Percentiles rank a stretch among this genome's conserved stretches.
Conservation (phyloP, 805 yeast genomes). For the Cyberlindnera mycetangii region DNA sequence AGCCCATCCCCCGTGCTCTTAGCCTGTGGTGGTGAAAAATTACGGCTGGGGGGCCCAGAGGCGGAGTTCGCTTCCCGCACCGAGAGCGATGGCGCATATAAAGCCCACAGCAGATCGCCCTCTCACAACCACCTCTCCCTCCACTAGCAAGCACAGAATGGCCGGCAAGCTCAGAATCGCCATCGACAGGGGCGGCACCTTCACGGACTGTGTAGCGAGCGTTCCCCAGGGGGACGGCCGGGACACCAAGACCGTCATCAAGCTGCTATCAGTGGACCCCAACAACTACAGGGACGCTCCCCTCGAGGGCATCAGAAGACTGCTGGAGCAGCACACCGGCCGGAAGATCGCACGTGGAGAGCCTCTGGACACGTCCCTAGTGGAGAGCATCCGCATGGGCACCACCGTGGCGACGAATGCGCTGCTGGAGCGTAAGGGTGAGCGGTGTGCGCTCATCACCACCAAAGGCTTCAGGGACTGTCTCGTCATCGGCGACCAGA, state of each 20-base stretch:
- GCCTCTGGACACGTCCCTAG: conserved; percentile 58
- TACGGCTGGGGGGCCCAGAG: conserved; percentile 1
- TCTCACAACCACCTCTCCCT: too few species aligned
- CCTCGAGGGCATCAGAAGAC: conserved; percentile 82
- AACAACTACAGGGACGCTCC: conserved; percentile 88
- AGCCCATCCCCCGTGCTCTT: too few species aligned
- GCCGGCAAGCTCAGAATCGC: conserved; percentile 34
- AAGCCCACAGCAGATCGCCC: background rate
- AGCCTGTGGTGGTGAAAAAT: too few species aligned
- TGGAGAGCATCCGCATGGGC: conserved; percentile 79
- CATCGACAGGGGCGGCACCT: conserved; percentile 81
- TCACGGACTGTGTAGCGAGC: conserved; percentile 61
- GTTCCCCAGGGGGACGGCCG: conserved; percentile 41
- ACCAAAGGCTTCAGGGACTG: conserved; percentile 88
- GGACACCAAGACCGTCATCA: conserved; percentile 64
- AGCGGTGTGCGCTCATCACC: conserved; percentile 77
- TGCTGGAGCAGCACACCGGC: conserved; percentile 59
- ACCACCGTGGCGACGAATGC: conserved; percentile 98
- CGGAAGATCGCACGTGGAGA: conserved; percentile 53
- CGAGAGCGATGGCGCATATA: background rate
- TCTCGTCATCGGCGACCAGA: conserved; percentile 82
- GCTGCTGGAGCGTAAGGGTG: conserved; percentile 88
- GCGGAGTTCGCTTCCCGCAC: conserved; percentile 16
- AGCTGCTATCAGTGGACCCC: conserved; percentile 86
- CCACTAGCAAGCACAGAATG: background rate